These are phyloP conservation scores for Fraxinus dipetala DNA, from an alignment of 305 asterid species.

Conservation along the genomic window DNA sequence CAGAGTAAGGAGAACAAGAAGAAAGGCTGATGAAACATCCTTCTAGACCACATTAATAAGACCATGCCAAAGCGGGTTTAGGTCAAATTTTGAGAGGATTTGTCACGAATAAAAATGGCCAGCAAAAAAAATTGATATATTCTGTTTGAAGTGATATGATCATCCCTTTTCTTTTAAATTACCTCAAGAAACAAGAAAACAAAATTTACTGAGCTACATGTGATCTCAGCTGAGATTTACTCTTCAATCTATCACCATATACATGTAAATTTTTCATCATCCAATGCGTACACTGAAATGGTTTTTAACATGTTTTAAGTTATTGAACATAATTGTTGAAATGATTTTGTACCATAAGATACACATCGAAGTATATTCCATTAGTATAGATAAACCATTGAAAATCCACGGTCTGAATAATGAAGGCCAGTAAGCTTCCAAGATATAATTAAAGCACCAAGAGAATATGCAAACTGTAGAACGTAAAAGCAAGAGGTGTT, in stretches of 20 bases:
- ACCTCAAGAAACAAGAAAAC: not conserved
- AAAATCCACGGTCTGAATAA: not conserved
- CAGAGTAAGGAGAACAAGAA: not conserved
- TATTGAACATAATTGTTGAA: not conserved
- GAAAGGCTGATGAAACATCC: conserved; percentile 2
- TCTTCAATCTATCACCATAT: not conserved
- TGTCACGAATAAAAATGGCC: not conserved
- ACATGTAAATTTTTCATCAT: not conserved
- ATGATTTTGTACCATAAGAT: not conserved
- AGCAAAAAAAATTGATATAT: not conserved
- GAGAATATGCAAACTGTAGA: not conserved
- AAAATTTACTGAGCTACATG: not conserved
- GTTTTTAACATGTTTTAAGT: not conserved
- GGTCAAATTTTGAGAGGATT: not conserved
- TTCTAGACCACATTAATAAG: not conserved
- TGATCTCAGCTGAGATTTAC: not conserved
- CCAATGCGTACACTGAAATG: not conserved
- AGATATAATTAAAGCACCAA: not conserved
- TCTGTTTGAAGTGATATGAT: not conserved
- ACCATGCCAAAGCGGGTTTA: not conserved
- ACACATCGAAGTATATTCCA: not conserved
- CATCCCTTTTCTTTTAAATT: not conserved
- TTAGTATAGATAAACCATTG: not conserved
- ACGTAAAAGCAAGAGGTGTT: not conserved
- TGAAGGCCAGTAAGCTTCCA: not conserved